phyloP scores from a whole-genome alignment of 2,329 filamentous ascomycete genomes.

The Pyricularia grisea region DNA sequence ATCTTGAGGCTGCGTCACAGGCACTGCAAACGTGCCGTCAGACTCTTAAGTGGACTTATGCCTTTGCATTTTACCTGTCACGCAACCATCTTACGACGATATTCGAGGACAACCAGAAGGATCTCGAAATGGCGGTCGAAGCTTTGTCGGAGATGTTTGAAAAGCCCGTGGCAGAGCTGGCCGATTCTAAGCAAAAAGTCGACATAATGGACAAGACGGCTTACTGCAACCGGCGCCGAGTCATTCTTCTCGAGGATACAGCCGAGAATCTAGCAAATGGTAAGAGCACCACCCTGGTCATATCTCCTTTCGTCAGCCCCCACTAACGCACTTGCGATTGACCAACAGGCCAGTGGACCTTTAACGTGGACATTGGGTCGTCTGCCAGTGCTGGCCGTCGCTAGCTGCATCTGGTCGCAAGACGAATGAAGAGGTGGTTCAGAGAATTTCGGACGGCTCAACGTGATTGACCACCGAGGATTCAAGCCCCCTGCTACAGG shows the following conservation, averaged over 20 bases:
- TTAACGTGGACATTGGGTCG: conserved; percentile 26
- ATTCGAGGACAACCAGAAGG: conserved; percentile 98
- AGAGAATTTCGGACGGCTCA: not conserved
- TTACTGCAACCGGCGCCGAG: conserved; percentile 86
- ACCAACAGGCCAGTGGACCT: conserved; percentile 33
- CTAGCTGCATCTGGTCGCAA: conserved; percentile 3
- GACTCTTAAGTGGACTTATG: conserved; percentile 98
- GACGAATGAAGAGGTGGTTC: not conserved
- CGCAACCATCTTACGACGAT: conserved; percentile 94
- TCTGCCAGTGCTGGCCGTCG: conserved; percentile 15
- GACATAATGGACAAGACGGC: conserved; percentile 98
- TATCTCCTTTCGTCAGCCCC: not conserved
- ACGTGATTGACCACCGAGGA: not conserved
- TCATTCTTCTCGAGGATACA: conserved; percentile 86
- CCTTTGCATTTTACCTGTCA: conserved; percentile 94
- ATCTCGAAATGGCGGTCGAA: conserved; percentile 94
- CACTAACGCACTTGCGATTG: not conserved
- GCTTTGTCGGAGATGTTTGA: conserved; percentile 99
- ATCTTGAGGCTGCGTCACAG: conserved; percentile 85
- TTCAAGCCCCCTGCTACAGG: not conserved
- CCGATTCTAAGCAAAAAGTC: conserved; percentile 83
- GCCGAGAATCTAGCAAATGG: conserved; percentile 85
- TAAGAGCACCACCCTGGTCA: conserved; percentile 33
- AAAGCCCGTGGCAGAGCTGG: conserved; percentile 81
- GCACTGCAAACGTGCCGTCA: conserved; percentile 95